Evolutionary conservation across 2,329 filamentous ascomycete species (phyloP).

Genomic region (Penicillium sumatraense): DNA sequence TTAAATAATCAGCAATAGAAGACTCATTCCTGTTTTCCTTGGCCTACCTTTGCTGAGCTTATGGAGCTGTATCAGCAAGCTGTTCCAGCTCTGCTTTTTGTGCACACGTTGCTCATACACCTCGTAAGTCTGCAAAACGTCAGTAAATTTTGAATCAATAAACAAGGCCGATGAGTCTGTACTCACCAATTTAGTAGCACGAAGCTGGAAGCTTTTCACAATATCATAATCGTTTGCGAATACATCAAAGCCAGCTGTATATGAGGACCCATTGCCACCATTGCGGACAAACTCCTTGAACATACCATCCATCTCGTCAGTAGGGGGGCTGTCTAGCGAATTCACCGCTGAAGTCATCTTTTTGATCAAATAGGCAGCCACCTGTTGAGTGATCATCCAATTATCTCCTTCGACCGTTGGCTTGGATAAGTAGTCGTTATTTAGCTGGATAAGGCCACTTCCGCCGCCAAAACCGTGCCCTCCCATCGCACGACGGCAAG

Average conservation of each 20-base stretch:
- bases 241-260: background rate
- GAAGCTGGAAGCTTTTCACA: conserved; percentile 16
- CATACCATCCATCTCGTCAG: conserved; percentile 19
- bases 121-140: conserved; percentile 25
- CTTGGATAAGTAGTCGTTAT: conserved; percentile 47
- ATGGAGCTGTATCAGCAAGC: conserved; percentile 41
- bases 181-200: conserved; percentile 20
- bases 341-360: conserved; percentile 49
- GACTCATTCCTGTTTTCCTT: background rate
- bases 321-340: background rate
- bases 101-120: conserved; percentile 52
- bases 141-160: conserved; percentile 6
- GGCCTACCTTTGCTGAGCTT: conserved; percentile 32
- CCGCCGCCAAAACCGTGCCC: conserved; percentile 60
- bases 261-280: background rate
- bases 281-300: conserved; percentile 22
- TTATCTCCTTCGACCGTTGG: conserved; percentile 62
- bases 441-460: conserved; percentile 57
- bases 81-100: conserved; percentile 54
- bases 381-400: conserved; percentile 63
- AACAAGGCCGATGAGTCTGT: background rate
- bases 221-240: conserved; percentile 19
- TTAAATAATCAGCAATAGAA: background rate
- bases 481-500: conserved; percentile 57
- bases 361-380: conserved; percentile 52